phyloP scores from a whole-genome alignment of 495 filamentous ascomycete species.

The Aspergillus ellipticus region DNA sequence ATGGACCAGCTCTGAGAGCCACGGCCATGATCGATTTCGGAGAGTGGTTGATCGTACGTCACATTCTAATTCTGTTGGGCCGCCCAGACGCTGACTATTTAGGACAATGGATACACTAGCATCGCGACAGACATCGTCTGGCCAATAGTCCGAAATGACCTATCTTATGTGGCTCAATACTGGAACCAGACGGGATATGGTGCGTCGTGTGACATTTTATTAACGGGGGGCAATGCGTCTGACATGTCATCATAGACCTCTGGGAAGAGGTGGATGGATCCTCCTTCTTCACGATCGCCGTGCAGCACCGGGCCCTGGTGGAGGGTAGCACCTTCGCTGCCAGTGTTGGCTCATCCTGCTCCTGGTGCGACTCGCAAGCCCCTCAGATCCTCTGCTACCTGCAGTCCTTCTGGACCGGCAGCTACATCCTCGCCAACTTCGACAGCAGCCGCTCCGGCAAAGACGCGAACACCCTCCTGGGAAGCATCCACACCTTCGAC shows the following conservation, averaged over 20 bases:
- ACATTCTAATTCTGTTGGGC: slow-evolving; percentile 9
- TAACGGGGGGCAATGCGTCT: too few relatives aligned
- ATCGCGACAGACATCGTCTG: slow-evolving; percentile 43
- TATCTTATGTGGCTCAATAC: slow-evolving; percentile 66
- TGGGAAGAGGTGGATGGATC: slow-evolving; percentile 68
- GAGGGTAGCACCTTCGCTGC: slow-evolving; percentile 58
- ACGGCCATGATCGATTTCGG: slow-evolving; percentile 51
- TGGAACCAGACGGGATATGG: slow-evolving; percentile 65
- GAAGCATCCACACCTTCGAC: slow-evolving; percentile 62
- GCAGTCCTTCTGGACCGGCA: slow-evolving; percentile 62
- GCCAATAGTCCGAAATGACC: slow-evolving; percentile 63
- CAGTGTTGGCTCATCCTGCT: slow-evolving; percentile 36
- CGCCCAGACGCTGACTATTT: background rate
- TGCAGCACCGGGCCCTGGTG: slow-evolving; percentile 54
- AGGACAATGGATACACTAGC: slow-evolving; percentile 29
- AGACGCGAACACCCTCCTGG: slow-evolving; percentile 61
- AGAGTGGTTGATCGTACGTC: slow-evolving; percentile 32
- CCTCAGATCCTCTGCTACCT: slow-evolving; percentile 60
- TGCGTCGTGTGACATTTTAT: slow-evolving; percentile 2
- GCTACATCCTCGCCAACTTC: slow-evolving; percentile 54
- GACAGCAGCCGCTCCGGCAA: slow-evolving; percentile 51
- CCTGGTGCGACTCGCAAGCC: slow-evolving; percentile 49
- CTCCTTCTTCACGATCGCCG: slow-evolving; percentile 57
- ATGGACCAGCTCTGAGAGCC: slow-evolving; percentile 67
- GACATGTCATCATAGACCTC: slow-evolving; percentile 42